phyloP scores from a whole-genome alignment of 495 filamentous ascomycete genomes.

The Xylaria scruposa region DNA sequence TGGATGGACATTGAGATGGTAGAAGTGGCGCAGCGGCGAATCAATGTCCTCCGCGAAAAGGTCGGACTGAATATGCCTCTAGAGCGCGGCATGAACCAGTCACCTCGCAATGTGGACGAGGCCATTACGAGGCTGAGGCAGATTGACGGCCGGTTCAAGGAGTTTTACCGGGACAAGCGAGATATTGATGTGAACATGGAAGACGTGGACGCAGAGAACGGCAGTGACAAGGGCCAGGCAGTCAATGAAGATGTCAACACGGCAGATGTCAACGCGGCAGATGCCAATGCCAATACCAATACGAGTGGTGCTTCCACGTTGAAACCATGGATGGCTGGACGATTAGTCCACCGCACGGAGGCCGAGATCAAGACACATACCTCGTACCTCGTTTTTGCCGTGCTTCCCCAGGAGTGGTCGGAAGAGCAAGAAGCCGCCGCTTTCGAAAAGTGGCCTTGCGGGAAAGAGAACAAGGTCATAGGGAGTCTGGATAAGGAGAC shows the following conservation, averaged over 20 bases:
- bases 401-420: slow-evolving; percentile 84
- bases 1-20: slow-evolving; percentile 96
- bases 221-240: slow-evolving; percentile 29
- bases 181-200: slow-evolving; percentile 40
- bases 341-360: slow-evolving; percentile 79
- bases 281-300: slow-evolving; percentile 19
- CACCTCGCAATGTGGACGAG: slow-evolving; percentile 75
- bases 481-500: slow-evolving; percentile 60
- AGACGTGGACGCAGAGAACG: slow-evolving; percentile 9
- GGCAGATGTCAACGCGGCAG: slow-evolving; percentile 25
- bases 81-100: slow-evolving; percentile 54
- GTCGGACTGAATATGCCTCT: slow-evolving; percentile 60
- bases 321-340: slow-evolving; percentile 65
- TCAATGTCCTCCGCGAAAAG: slow-evolving; percentile 85
- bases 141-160: slow-evolving; percentile 69
- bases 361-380: slow-evolving; percentile 94
- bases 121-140: slow-evolving; percentile 73
- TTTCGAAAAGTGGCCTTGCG: slow-evolving; percentile 64
- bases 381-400: slow-evolving; percentile 91
- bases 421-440: slow-evolving; percentile 80
- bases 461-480: slow-evolving; percentile 50
- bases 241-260: slow-evolving; percentile 21
- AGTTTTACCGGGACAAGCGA: slow-evolving; percentile 52
- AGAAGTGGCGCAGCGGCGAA: slow-evolving; percentile 74
- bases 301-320: slow-evolving; percentile 38